These are phyloP conservation scores for Volvox carteri DNA, from an alignment of 163 green algal species.

Conservation along the genomic window DNA sequence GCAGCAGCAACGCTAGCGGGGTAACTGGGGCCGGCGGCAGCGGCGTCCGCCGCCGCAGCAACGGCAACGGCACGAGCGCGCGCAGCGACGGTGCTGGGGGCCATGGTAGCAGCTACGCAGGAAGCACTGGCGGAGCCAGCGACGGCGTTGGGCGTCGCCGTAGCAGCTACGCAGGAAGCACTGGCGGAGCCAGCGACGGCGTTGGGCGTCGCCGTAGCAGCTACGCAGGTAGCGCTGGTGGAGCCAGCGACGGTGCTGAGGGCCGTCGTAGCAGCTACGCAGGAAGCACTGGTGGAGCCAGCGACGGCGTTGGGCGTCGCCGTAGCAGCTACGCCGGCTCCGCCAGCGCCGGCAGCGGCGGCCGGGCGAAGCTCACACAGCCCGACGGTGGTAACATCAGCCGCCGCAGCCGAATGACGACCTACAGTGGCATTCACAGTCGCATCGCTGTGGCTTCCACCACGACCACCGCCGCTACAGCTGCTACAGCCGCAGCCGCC, in stretches of 20 bases:
- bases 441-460: not conserved
- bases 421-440: constrained; percentile 3
- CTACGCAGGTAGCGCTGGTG: not conserved
- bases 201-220: not conserved
- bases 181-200: not conserved
- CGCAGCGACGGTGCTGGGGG: not conserved
- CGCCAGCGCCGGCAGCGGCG: no score
- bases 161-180: not conserved
- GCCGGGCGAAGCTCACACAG: no score
- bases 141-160: not conserved
- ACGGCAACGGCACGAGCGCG: not conserved
- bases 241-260: not conserved
- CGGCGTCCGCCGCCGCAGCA: not conserved
- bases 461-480: not conserved
- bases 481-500: not conserved
- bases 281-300: not conserved
- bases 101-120: not conserved
- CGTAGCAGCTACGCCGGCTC: not conserved
- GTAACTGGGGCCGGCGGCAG: not conserved
- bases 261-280: not conserved
- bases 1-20: not conserved
- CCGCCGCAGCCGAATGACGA: not conserved
- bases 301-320: not conserved
- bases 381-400: not conserved
- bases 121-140: not conserved